phyloP scores from a whole-genome alignment of 202 grass and related monocot genomes.

The Brachypodium distachyon region DNA sequence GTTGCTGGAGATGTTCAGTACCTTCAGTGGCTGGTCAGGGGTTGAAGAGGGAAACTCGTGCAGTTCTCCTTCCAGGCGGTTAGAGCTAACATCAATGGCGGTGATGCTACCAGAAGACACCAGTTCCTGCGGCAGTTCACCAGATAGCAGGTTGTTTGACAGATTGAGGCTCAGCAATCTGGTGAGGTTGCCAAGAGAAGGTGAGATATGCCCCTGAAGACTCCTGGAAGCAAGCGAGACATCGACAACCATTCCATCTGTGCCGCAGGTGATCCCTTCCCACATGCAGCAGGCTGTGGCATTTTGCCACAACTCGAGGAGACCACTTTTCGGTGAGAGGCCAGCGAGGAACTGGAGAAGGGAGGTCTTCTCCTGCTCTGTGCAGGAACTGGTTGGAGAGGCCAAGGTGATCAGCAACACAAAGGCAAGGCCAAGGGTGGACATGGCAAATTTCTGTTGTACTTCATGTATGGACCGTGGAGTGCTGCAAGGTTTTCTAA shows the following conservation, averaged over 20 bases:
- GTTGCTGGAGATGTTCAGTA: conserved; percentile 44
- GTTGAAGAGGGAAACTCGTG: neutral
- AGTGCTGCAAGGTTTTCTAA: neutral
- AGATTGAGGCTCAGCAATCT: conserved; percentile 25
- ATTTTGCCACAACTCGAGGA: neutral
- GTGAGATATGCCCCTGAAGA: conserved; percentile 29
- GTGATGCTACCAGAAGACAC: conserved; percentile 19
- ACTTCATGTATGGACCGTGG: neutral
- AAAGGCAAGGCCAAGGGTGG: neutral
- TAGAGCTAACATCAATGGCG: conserved; percentile 38
- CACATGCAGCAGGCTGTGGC: conserved; percentile 20
- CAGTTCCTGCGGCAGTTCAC: conserved; percentile 11
- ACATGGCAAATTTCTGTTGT: neutral
- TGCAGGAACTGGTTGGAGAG: neutral
- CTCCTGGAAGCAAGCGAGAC: conserved; percentile 14
- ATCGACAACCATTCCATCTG: neutral
- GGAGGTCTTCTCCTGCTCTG: neutral
- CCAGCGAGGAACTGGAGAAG: neutral
- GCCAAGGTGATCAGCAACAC: neutral
- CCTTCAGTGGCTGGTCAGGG: neutral
- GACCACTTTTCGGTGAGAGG: neutral
- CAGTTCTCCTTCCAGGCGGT: conserved; percentile 8
- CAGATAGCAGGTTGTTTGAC: conserved; percentile 15
- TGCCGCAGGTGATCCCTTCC: conserved; percentile 39
- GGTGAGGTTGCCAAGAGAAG: conserved; percentile 23